These are phyloP conservation scores for Botrytis porri DNA, from an alignment of 2,329 filamentous ascomycete species.

Conservation along the genomic window DNA sequence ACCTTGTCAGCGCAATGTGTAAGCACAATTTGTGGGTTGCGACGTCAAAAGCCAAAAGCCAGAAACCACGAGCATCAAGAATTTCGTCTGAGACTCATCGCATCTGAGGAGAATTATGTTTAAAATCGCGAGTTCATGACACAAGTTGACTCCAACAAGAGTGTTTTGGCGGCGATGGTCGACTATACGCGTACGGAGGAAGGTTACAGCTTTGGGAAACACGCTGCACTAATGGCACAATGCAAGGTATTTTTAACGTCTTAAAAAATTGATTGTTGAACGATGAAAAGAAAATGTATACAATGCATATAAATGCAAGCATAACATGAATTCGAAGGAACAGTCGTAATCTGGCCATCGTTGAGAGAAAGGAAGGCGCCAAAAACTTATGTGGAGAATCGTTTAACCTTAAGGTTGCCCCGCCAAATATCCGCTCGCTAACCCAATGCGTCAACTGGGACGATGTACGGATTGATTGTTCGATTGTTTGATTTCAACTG, in stretches of 20 bases:
- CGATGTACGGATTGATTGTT: background rate
- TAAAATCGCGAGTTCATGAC: background rate
- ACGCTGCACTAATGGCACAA: background rate
- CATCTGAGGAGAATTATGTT: accelerated
- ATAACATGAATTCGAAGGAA: background rate
- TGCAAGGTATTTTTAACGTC: background rate
- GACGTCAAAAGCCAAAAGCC: background rate
- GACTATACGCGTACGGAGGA: background rate
- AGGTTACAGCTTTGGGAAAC: background rate
- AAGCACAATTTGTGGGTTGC: background rate
- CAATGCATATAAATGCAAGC: background rate
- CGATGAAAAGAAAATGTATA: background rate
- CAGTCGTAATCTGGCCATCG: background rate
- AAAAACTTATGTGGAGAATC: background rate
- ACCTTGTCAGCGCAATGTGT: background rate
- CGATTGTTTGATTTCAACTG: background rate
- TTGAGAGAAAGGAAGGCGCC: background rate
- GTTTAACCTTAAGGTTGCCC: too few relatives aligned
- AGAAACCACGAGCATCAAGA: background rate
- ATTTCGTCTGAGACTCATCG: accelerated
- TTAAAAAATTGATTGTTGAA: accelerated
- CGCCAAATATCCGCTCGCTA: background rate
- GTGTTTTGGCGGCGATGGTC: background rate
- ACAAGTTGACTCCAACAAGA: background rate
- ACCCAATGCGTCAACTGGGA: background rate